Percentiles rank a stretch among this genome's conserved stretches.
These are phyloP conservation scores for Protomyces inundatus DNA, from an alignment of 1,139 yeast genomes.

Conservation along the genomic window DNA sequence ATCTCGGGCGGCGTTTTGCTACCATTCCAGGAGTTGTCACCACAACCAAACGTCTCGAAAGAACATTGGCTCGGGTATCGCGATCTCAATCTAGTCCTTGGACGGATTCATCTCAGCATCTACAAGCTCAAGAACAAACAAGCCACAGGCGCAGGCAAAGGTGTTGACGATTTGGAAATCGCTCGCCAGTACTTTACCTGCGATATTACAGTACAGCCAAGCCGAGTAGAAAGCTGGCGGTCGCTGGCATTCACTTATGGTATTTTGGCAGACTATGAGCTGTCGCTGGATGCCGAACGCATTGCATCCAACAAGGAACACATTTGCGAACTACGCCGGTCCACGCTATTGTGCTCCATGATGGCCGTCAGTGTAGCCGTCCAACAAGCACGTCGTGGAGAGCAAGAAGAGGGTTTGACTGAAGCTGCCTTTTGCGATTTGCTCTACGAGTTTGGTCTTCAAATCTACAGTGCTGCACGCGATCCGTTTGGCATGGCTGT, in stretches of 20 bases:
- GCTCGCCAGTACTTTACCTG: conserved; percentile 60
- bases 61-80: conserved; percentile 39
- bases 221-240: conserved; percentile 80
- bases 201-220: conserved; percentile 63
- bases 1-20: conserved; percentile 1
- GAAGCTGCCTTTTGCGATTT: conserved; percentile 42
- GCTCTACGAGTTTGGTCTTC: conserved; percentile 57
- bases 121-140: conserved; percentile 55
- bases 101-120: conserved; percentile 58
- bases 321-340: conserved; percentile 52
- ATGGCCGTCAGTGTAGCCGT: conserved; percentile 63
- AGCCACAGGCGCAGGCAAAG: background rate
- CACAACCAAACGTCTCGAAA: background rate
- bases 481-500: conserved; percentile 55
- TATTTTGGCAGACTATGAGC: conserved; percentile 75
- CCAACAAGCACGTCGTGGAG: conserved; percentile 31
- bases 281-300: conserved; percentile 84
- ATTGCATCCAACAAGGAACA: conserved; percentile 58
- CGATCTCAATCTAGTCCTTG: conserved; percentile 73
- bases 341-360: conserved; percentile 64
- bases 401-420: conserved; percentile 26
- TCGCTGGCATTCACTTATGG: conserved; percentile 77
- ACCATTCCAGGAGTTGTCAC: background rate
- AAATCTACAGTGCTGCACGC: conserved; percentile 53
- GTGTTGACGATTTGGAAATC: conserved; percentile 1